A percentile compares a stretch with the other conserved stretches of the same genome.
These are phyloP conservation scores for Macrophomina phaseolina DNA, from an alignment of 2,329 filamentous ascomycete species.

Conservation along the genomic window DNA sequence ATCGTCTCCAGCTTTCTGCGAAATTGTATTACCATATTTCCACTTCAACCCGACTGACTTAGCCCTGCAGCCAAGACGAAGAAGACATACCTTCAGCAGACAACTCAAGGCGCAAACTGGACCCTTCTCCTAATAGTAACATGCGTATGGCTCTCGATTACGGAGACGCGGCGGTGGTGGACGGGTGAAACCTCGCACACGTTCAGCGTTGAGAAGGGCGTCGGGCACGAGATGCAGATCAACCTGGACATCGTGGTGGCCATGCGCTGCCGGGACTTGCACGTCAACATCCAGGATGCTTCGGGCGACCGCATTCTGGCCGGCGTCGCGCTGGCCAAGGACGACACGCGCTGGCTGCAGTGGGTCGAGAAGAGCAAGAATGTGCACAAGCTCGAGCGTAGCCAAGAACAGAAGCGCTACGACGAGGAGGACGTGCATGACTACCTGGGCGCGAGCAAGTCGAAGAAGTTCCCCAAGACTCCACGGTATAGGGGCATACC, in stretches of 20 bases:
- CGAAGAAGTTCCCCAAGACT: slow-evolving; percentile 73
- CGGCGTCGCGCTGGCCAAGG: slow-evolving; percentile 72
- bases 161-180: slow-evolving; percentile 84
- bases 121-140: slow-evolving; percentile 80
- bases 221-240: slow-evolving; percentile 87
- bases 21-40: background rate
- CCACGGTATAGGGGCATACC: slow-evolving; percentile 65
- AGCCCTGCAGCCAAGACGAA: slow-evolving; percentile 82
- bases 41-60: background rate
- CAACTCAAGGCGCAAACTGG: slow-evolving; percentile 89
- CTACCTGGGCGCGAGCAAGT: slow-evolving; percentile 77
- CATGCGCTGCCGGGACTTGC: slow-evolving; percentile 88
- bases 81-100: slow-evolving; percentile 85
- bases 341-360: slow-evolving; percentile 79
- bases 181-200: slow-evolving; percentile 82
- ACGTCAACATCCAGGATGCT: slow-evolving; percentile 96
- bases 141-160: slow-evolving; percentile 75
- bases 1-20: background rate
- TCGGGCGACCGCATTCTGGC: slow-evolving; percentile 91
- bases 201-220: slow-evolving; percentile 91
- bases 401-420: slow-evolving; percentile 52
- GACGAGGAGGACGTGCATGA: slow-evolving; percentile 88
- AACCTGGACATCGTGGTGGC: slow-evolving; percentile 92
- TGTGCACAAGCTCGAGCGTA: slow-evolving; percentile 52
- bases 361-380: slow-evolving; percentile 78